Percentiles rank a stretch among this genome's conserved stretches.
Conservation (phyloP, 495 filamentous ascomycete species). For the Annulohypoxylon bovei region DNA sequence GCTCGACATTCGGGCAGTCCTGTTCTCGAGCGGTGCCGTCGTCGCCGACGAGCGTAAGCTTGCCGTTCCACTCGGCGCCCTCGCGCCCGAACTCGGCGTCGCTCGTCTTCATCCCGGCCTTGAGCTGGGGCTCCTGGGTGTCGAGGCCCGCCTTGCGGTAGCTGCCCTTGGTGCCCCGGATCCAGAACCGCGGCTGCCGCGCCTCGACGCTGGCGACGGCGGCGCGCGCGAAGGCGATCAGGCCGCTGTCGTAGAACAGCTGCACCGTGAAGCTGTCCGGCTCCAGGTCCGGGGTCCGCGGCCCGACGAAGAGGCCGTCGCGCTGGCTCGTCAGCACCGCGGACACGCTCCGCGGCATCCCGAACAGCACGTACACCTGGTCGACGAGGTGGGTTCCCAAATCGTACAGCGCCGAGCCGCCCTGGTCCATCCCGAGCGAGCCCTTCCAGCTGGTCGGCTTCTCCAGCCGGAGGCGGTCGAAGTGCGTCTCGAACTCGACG, state of each 20-base stretch:
- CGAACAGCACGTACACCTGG: conserved; percentile 82
- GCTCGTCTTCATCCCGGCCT: conserved; percentile 70
- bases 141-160: conserved; percentile 85
- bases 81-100: conserved; percentile 76
- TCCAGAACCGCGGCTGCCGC: conserved; percentile 80
- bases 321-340: conserved; percentile 76
- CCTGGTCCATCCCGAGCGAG: conserved; percentile 64
- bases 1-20: conserved; percentile 68
- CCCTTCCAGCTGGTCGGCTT: conserved; percentile 75
- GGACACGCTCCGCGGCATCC: conserved; percentile 73
- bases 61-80: conserved; percentile 54
- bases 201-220: conserved; percentile 75
- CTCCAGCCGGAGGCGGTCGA: conserved; percentile 77
- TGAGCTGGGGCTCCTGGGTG: conserved; percentile 83
- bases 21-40: conserved; percentile 54
- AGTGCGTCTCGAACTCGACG: conserved; percentile 85
- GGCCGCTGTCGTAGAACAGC: conserved; percentile 68
- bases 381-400: conserved; percentile 86
- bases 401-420: conserved; percentile 80
- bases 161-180: conserved; percentile 81
- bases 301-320: conserved; percentile 50
- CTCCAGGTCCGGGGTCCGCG: conserved; percentile 62
- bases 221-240: conserved; percentile 74
- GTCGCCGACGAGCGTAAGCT: conserved; percentile 51
- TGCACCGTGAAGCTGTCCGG: conserved; percentile 77